Evolutionary conservation across 1,284 basidiomycete species (phyloP).

Genomic region (Malassezia vespertilionis): DNA sequence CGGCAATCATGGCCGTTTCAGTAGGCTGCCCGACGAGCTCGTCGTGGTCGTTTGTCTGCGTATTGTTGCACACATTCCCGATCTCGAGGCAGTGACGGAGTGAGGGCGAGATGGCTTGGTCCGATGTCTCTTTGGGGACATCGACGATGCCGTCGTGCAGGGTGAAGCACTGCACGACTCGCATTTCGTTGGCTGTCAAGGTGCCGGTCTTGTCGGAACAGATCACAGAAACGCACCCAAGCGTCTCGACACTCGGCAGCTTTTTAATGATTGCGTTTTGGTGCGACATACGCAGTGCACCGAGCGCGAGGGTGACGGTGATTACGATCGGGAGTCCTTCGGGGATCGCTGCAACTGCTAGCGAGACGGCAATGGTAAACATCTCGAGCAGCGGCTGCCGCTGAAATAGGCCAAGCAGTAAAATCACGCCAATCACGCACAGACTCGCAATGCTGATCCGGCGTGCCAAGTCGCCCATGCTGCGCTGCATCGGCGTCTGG

Average conservation of each 20-base stretch:
- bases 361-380: constrained; percentile 96
- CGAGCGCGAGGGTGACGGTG: constrained; percentile 87
- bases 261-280: constrained; percentile 95
- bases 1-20: constrained; percentile 80
- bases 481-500: constrained; percentile 80
- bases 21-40: constrained; percentile 76
- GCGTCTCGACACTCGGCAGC: constrained; percentile 81
- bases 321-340: constrained; percentile 95
- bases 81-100: constrained; percentile 62
- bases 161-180: constrained; percentile 73
- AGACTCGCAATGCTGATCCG: constrained; percentile 82
- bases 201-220: constrained; percentile 98
- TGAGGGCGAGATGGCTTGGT: constrained; percentile 36
- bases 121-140: constrained; percentile 50
- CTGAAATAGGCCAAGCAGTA: constrained; percentile 77
- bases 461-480: constrained; percentile 93
- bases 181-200: constrained; percentile 88
- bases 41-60: constrained; percentile 61
- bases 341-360: constrained; percentile 92
- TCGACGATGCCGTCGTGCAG: constrained; percentile 65
- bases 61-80: constrained; percentile 54
- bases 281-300: constrained; percentile 84
- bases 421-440: constrained; percentile 81
- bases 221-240: constrained; percentile 87
- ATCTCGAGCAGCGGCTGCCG: constrained; percentile 85